A percentile compares a stretch with the other conserved stretches of the same genome.
phyloP scores from a whole-genome alignment of 75 land plant genomes.

The Picea glauca region DNA sequence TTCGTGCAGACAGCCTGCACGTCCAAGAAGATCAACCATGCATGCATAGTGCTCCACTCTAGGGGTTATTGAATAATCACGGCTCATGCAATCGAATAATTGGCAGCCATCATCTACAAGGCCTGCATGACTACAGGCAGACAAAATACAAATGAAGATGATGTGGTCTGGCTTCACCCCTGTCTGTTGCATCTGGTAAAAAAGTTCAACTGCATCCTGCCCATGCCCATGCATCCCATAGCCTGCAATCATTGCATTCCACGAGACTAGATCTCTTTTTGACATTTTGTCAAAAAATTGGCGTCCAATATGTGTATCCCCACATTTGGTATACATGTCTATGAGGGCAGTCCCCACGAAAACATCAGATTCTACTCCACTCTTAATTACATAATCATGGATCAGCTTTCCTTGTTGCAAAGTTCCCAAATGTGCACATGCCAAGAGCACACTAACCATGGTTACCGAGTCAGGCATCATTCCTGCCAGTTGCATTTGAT shows the following conservation, averaged over 20 bases:
- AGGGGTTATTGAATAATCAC: too few relatives aligned
- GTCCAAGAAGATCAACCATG: too few relatives aligned
- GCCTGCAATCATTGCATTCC: slow-evolving; percentile 38
- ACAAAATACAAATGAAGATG: too few relatives aligned
- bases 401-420: slow-evolving; percentile 13
- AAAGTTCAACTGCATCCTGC: too few relatives aligned
- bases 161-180: too few relatives aligned
- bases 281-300: slow-evolving; percentile 26
- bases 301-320: slow-evolving; percentile 8
- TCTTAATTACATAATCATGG: slow-evolving; percentile 13
- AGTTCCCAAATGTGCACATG: slow-evolving; percentile 16
- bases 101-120: too few relatives aligned
- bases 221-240: background rate
- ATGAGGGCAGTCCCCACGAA: slow-evolving; percentile 22
- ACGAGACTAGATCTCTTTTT: slow-evolving; percentile 10
- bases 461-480: slow-evolving; percentile 21
- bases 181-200: too few relatives aligned
- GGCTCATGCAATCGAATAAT: too few relatives aligned
- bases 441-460: slow-evolving; percentile 14
- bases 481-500: slow-evolving; percentile 10
- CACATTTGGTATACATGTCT: slow-evolving; percentile 28
- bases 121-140: too few relatives aligned
- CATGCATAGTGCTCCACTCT: too few relatives aligned
- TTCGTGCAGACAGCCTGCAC: too few relatives aligned
- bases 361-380: slow-evolving; percentile 6